A percentile compares a stretch with the other conserved stretches of the same genome.
phyloP scores from a whole-genome alignment of 108 stramenopile genomes.

The Fragilariopsis cylindrus region DNA sequence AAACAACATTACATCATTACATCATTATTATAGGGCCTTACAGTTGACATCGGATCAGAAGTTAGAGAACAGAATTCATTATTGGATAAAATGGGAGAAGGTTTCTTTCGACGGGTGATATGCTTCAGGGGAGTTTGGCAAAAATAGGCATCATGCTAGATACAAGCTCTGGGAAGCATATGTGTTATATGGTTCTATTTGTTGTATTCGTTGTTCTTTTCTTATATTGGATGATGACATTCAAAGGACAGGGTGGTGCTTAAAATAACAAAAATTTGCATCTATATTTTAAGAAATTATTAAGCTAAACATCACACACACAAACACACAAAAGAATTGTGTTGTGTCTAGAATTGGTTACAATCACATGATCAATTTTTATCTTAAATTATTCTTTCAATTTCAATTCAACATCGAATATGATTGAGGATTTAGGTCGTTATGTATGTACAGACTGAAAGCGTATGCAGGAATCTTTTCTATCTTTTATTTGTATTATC shows the following conservation, averaged over 20 bases:
- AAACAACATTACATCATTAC: too few species aligned
- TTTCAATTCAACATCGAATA: too few species aligned
- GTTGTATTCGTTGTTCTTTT: conserved; percentile 83
- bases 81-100: conserved; percentile 86
- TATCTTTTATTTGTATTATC: conserved; percentile 7
- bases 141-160: conserved; percentile 89
- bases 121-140: conserved; percentile 65
- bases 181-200: conserved; percentile 88
- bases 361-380: neutral
- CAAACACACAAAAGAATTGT: neutral
- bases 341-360: neutral
- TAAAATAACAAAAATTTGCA: neutral
- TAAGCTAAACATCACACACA: neutral
- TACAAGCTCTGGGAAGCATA: conserved; percentile 78
- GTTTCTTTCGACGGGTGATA: conserved; percentile 73
- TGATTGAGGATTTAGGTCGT: too few species aligned
- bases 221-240: conserved; percentile 82
- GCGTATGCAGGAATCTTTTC: too few species aligned
- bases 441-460: too few species aligned
- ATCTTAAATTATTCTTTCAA: neutral
- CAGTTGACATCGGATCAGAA: conserved; percentile 88
- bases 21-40: conserved; percentile 48
- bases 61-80: conserved; percentile 85
- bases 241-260: conserved; percentile 41
- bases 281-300: neutral